Base-by-base conservation (phyloP, 352 stramenopile species). In the Phytophthora sansomeana region DNA sequence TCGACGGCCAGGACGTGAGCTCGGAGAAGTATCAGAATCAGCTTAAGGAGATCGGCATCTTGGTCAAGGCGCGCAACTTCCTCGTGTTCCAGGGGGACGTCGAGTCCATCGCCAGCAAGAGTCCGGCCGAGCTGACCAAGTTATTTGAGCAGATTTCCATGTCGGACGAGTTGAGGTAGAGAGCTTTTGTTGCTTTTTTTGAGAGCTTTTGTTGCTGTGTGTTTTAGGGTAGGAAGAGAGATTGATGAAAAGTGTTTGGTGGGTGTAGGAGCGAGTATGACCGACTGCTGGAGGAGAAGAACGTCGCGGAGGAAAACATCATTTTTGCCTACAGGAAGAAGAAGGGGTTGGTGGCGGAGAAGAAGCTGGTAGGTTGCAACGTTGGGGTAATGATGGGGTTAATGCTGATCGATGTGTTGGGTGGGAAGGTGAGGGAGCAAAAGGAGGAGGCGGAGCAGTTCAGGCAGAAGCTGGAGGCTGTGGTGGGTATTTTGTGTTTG, bases 51-150 rank as follows among this genome's bases (percentile, higher is more conserved):
- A 98, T 99, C 67, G 97, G 97, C 5, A 97, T 99, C 24, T 79
- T 99, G 24, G 91, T 99, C 33, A 99, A 99, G 73, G 97, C 97
- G 7, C 85, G 98, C n/a, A 99, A 99, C 77, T 99, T 99, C 69
- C 70, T 99, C 7, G 97, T 99, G 6, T 99, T 99, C 77, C 98
- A 99, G 58, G 98, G 98, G 36, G 98, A 99, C 76, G 97, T 99
- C 24, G 97, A 99, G 76, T 96, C 86, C 26, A 97, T 99, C 55
- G 97, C 97, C 1, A 96, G 91, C 36, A 99, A 99, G 70, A 97
- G 86, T 54, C 97, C 97, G 0, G 88, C 96, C 8, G 92, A 99
- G 63, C 78, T 99, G 19, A 98, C 98, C 1, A 94, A 98, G 72
- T 81, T 99, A 5, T 97, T 99, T 63, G 98, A 99, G 77, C 91